A percentile compares a stretch with the other conserved stretches of the same genome.
Evolutionary conservation across 805 yeast species (phyloP).

Genomic region (Pichia pseudocactophila): DNA sequence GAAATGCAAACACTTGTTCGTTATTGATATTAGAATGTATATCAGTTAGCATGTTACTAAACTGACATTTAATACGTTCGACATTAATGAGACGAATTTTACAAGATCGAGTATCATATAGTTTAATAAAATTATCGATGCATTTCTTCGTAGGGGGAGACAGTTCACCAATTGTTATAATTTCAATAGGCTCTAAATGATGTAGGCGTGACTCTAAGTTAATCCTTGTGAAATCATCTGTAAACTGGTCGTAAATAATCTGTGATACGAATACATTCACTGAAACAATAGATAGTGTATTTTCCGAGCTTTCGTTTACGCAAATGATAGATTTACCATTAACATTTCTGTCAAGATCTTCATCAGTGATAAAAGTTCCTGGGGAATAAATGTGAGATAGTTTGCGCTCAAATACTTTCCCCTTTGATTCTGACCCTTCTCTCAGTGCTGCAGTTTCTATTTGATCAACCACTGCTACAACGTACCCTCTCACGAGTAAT

Average conservation of each 20-base stretch:
- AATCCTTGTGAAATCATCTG: slow-evolving; percentile 46
- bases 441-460: slow-evolving; percentile 72
- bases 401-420: slow-evolving; percentile 55
- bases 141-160: slow-evolving; percentile 28
- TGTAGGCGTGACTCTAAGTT: slow-evolving; percentile 66
- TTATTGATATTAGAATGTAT: slow-evolving; percentile 1
- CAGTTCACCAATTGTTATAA: slow-evolving; percentile 38
- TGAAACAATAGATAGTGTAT: slow-evolving; percentile 43
- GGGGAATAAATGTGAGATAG: slow-evolving; percentile 67
- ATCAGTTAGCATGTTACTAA: slow-evolving; percentile 8
- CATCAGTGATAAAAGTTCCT: slow-evolving; percentile 72
- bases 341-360: slow-evolving; percentile 12
- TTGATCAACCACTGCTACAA: slow-evolving; percentile 84
- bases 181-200: slow-evolving; percentile 73
- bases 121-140: slow-evolving; percentile 15
- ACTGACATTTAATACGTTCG: not conserved
- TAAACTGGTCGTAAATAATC: slow-evolving; percentile 60
- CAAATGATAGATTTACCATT: slow-evolving; percentile 40
- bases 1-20: slow-evolving; percentile 11
- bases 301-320: slow-evolving; percentile 26
- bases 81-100: not conserved
- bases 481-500: slow-evolving; percentile 60
- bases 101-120: slow-evolving; percentile 1
- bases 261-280: slow-evolving; percentile 71
- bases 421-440: slow-evolving; percentile 38